Percentiles rank a stretch among this genome's conserved stretches.
phyloP scores from a whole-genome alignment of 768 basidiomycete species.

The Lyophyllum semitale region DNA sequence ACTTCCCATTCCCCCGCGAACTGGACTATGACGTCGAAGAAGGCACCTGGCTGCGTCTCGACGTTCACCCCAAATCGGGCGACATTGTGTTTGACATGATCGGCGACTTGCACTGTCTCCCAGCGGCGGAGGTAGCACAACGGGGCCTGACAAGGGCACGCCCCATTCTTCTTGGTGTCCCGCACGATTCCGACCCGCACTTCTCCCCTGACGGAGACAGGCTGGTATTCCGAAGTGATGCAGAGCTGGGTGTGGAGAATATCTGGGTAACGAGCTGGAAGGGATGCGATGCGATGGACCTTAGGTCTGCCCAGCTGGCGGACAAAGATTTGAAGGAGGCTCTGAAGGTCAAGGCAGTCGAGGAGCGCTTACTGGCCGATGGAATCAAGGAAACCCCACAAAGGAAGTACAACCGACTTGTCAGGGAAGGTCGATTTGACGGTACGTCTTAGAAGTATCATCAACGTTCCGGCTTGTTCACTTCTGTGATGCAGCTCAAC shows the following conservation, averaged over 20 bases:
- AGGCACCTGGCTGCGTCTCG: slow-evolving; percentile 76
- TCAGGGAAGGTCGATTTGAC: slow-evolving; percentile 56
- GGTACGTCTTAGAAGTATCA: slow-evolving; percentile 32
- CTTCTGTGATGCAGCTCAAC: slow-evolving; percentile 29
- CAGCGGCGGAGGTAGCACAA: slow-evolving; percentile 36
- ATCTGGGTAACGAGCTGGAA: slow-evolving; percentile 72
- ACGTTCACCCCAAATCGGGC: slow-evolving; percentile 68
- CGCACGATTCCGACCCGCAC: slow-evolving; percentile 71
- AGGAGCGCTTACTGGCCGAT: slow-evolving; percentile 47
- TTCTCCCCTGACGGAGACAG: slow-evolving; percentile 69
- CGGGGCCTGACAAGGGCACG: slow-evolving; percentile 41
- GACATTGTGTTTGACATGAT: slow-evolving; percentile 78
- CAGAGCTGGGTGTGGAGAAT: slow-evolving; percentile 71
- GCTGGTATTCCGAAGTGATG: slow-evolving; percentile 73
- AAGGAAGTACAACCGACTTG: slow-evolving; percentile 48
- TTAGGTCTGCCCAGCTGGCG: slow-evolving; percentile 35
- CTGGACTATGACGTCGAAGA: slow-evolving; percentile 70
- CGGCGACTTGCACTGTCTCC: slow-evolving; percentile 74
- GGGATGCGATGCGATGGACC: slow-evolving; percentile 63
- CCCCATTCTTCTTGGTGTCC: slow-evolving; percentile 64
- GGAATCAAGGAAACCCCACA: slow-evolving; percentile 54
- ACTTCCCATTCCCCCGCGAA: slow-evolving; percentile 67
- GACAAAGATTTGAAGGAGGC: slow-evolving; percentile 35
- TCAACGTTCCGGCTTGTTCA: background rate
- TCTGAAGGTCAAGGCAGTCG: slow-evolving; percentile 35